Conservation (phyloP, 2,329 filamentous ascomycete species). For the Neopestalotiopsis clavispora region DNA sequence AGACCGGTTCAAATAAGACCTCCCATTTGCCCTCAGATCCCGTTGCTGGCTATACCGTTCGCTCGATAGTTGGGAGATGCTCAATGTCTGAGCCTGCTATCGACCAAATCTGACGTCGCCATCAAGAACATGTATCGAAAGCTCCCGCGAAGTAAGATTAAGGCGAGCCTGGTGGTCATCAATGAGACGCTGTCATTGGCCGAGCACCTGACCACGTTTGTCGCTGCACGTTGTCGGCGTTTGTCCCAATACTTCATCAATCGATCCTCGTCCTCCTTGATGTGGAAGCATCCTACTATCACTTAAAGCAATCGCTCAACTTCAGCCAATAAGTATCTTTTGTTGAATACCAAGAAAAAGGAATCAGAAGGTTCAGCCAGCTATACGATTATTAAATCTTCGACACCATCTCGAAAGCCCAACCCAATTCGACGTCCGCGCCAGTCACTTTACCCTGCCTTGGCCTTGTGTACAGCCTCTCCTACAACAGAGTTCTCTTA, state of each 20-base stretch:
- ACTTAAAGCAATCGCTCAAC: not conserved
- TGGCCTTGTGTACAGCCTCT: not conserved
- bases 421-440: not conserved
- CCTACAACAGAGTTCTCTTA: not conserved
- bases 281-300: not conserved
- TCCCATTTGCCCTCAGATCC: constrained; percentile 5
- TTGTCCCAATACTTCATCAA: not conserved
- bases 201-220: not conserved
- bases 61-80: not conserved
- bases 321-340: not conserved
- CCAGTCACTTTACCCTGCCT: not conserved
- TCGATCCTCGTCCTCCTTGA: not conserved
- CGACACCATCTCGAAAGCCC: not conserved
- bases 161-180: constrained; percentile 15
- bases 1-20: constrained; percentile 1
- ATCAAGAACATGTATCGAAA: constrained; percentile 15
- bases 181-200: not conserved
- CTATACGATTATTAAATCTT: constrained; percentile 2
- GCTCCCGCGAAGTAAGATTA: constrained; percentile 3
- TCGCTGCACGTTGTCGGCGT: not conserved
- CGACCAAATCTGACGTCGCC: not conserved
- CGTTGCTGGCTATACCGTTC: constrained; percentile 5
- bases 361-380: not conserved
- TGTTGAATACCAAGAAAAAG: not conserved
- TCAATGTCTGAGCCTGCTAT: not conserved